Conservation (phyloP, 805 yeast genomes). For the Tetrapisispora pingtungensis region DNA sequence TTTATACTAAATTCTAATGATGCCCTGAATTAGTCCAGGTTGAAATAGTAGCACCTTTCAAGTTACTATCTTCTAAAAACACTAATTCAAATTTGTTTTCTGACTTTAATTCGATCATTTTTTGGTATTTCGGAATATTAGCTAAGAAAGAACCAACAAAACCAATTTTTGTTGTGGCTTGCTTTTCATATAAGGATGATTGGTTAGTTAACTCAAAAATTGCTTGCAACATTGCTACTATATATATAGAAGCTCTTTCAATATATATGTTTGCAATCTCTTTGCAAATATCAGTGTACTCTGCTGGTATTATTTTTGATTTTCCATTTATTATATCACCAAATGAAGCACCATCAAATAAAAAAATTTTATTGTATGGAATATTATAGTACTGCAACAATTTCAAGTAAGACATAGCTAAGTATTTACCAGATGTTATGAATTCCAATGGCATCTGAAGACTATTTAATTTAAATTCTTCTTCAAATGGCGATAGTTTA, state of each 20-base stretch:
- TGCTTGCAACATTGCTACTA: conserved; percentile 15
- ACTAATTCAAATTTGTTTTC: conserved; percentile 8
- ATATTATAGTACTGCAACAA: conserved; percentile 11
- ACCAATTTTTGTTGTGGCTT: conserved; percentile 11
- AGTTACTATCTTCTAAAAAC: conserved; percentile 19
- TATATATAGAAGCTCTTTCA: conserved; percentile 19
- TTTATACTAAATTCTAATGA: not conserved
- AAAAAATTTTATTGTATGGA: not conserved
- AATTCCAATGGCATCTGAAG: conserved; percentile 24
- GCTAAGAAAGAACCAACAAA: conserved; percentile 23
- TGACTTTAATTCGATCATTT: conserved; percentile 10
- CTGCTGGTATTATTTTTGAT: not conserved
- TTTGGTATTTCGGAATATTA: conserved; percentile 12
- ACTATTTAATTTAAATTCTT: not conserved
- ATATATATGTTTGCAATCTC: conserved; percentile 12
- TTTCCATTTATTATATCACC: conserved; percentile 2
- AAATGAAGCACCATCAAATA: conserved; percentile 17
- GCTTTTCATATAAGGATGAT: not conserved
- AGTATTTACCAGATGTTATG: conserved; percentile 22
- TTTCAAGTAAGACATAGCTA: conserved; percentile 16
- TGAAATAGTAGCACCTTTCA: conserved; percentile 22
- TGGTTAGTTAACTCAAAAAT: conserved; percentile 3
- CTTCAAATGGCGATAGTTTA: conserved; percentile 15
- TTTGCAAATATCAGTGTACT: conserved; percentile 1
- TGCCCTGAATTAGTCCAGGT: conserved; percentile 3